Evolutionary conservation across 495 filamentous ascomycete species (phyloP), one percentile per base, ranked within the genome.

Genomic region (Parachaetomium inaequale): DNA sequence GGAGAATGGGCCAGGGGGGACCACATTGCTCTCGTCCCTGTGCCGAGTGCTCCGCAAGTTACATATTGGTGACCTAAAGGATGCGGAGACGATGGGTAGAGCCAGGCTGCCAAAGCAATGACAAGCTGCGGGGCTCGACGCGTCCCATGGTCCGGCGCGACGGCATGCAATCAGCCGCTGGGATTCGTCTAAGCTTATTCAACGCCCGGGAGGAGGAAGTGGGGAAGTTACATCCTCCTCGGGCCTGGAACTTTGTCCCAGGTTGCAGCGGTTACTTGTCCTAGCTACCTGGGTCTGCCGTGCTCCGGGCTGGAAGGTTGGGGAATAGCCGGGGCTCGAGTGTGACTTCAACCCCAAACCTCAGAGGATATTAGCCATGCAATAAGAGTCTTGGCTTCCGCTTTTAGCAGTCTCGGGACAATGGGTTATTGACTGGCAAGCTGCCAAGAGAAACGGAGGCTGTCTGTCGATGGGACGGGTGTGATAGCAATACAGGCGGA

Each of bases 311-410:
- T 45, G 25, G 38, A 28, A 46, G 11, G 14, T 7, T 17, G 10
- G 21, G 36, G 25, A 58, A 46, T 46, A 58, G 54, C 54, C 54
- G 54, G 38, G 12, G 17, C 52, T 42, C 52, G 21, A 42, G 42
- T 36, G 3, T n/a, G n/a, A 23, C 11, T 21, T 14, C 1, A 38
- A 34, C 4, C 8, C 45, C 51, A 21, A 12, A 3, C 12, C 51
- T 23, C 29, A 6, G 19, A 28, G 52, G 36, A 42, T 15, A 26
- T 31, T 36, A 19, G 11, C 25, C 54, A 31, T 43, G 38, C 36
- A 43, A 45, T 19, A 10, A 31, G 8, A 45, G 14, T 45, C 54
- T 56, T 43, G 54, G 54, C 54, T 23, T 29, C 38, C 19, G 23
- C 25, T 43, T 43, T 45, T 1, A 56, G 54, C 38, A 45, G 38